These are phyloP conservation scores for Cercospora janseana DNA, from an alignment of 2,329 filamentous ascomycete species.

Conservation along the genomic window DNA sequence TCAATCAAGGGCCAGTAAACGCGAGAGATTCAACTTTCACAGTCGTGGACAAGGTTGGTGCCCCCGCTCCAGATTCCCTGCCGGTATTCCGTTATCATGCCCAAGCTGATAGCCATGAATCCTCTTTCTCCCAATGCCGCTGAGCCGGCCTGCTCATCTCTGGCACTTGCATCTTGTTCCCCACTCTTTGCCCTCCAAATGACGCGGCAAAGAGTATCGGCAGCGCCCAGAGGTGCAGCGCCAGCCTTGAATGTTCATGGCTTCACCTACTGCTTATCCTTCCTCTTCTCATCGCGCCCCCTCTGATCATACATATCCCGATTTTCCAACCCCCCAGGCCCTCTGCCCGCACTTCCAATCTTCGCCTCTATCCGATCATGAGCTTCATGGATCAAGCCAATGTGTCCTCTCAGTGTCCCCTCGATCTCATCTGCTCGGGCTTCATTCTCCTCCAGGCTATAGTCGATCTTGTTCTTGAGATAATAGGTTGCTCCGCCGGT, in stretches of 20 bases:
- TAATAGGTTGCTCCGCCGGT: constrained; percentile 23
- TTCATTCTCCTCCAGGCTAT: constrained; percentile 50
- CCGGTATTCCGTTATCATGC: no score
- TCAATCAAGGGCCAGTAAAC: no score
- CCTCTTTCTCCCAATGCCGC: no score
- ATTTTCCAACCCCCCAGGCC: constrained; percentile 22
- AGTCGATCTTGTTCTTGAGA: constrained; percentile 30
- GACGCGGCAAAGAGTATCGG: no score
- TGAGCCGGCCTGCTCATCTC: no score
- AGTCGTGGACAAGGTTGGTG: no score
- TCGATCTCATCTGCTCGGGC: constrained; percentile 50
- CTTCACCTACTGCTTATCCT: neutral
- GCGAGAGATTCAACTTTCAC: no score
- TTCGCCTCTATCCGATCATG: constrained; percentile 48
- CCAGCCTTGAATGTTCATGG: neutral
- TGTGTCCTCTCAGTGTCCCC: constrained; percentile 49
- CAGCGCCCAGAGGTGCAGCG: neutral
- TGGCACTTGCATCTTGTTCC: no score
- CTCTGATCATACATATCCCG: constrained; percentile 24
- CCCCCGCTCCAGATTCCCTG: no score
- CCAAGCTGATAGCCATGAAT: no score
- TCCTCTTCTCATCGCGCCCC: constrained; percentile 23
- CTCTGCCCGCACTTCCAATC: constrained; percentile 35
- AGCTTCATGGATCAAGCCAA: constrained; percentile 49
- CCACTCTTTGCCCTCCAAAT: no score